phyloP scores from a whole-genome alignment of 1,139 yeast species.

The Yamadazyma atlantica region DNA sequence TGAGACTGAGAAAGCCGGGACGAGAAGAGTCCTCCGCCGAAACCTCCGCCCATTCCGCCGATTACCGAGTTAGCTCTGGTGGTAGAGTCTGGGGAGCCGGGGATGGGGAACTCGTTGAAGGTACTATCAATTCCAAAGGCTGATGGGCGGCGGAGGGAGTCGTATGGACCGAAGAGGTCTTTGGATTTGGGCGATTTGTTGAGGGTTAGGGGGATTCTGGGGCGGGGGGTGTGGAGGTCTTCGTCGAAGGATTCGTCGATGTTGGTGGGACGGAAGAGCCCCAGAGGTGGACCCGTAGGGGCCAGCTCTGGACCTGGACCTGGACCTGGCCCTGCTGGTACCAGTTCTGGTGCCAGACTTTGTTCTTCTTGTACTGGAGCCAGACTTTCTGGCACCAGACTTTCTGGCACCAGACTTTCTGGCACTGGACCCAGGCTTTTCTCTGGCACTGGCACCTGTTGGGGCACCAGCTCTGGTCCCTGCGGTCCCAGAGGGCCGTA shows the following conservation, averaged over 20 bases:
- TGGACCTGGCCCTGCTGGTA: too few species aligned
- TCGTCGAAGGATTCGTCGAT: slow-evolving; percentile 34
- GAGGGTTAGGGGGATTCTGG: slow-evolving; percentile 14
- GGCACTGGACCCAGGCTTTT: too few species aligned
- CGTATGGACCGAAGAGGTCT: slow-evolving; percentile 28
- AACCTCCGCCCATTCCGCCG: slow-evolving; percentile 40
- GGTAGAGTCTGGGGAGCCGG: slow-evolving; percentile 48
- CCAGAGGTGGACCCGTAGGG: too few species aligned
- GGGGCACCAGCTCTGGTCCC: too few species aligned
- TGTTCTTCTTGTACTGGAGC: too few species aligned
- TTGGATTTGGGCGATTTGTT: slow-evolving; percentile 10
- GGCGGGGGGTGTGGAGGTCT: slow-evolving; percentile 16
- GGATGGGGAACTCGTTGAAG: slow-evolving; percentile 46
- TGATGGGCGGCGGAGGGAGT: slow-evolving; percentile 15
- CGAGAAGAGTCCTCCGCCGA: slow-evolving; percentile 33
- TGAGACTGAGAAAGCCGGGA: slow-evolving; percentile 47
- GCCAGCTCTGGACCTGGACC: too few species aligned
- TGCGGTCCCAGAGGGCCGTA: slow-evolving; percentile 13
- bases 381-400: slow-evolving; percentile 9
- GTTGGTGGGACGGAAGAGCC: slow-evolving; percentile 18
- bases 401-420: slow-evolving; percentile 7
- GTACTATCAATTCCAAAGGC: slow-evolving; percentile 27
- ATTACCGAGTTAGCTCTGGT: slow-evolving; percentile 48
- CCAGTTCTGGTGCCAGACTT: too few species aligned
- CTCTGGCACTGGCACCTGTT: too few species aligned